Conservation (phyloP, 83 land plant genomes). For the Isoetes engelmannii region DNA sequence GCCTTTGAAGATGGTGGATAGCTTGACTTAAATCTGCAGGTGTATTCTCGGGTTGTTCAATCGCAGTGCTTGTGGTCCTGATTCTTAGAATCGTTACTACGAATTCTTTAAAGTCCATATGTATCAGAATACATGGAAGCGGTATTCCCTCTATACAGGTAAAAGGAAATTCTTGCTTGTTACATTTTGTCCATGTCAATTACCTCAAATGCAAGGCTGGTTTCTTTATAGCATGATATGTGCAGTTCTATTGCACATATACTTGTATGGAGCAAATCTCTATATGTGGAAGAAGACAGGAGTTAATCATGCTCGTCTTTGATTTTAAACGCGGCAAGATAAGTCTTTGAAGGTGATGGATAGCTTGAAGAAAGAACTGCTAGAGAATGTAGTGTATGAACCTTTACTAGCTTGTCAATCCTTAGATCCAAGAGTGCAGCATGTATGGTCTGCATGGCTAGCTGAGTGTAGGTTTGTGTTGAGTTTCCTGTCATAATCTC, state of each 20-base stretch:
- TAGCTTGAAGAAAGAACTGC: conserved; percentile 18
- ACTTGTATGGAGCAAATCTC: conserved; percentile 77
- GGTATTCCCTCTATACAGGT: conserved; percentile 72
- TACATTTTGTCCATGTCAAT: neutral
- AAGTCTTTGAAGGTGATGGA: conserved; percentile 33
- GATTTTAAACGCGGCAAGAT: conserved; percentile 55
- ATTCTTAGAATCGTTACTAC: conserved; percentile 34
- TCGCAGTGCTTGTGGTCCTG: conserved; percentile 56
- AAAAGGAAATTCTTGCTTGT: conserved; percentile 11
- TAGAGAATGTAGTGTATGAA: conserved; percentile 31
- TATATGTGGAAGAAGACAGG: conserved; percentile 62
- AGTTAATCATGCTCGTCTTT: conserved; percentile 73
- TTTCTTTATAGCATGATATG: conserved; percentile 56
- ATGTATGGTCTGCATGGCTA: conserved; percentile 53
- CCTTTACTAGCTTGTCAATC: conserved; percentile 32
- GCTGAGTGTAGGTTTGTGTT: conserved; percentile 19
- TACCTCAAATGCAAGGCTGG: neutral
- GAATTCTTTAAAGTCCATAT: conserved; percentile 34
- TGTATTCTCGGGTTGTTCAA: conserved; percentile 67
- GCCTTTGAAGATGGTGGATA: no score
- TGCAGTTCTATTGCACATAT: conserved; percentile 60
- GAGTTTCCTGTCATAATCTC: conserved; percentile 35
- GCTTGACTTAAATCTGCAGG: conserved; percentile 7
- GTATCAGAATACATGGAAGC: conserved; percentile 57
- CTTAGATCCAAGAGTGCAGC: conserved; percentile 40